Conservation (phyloP, 768 basidiomycete species). For the Auriscalpium vulgare region DNA sequence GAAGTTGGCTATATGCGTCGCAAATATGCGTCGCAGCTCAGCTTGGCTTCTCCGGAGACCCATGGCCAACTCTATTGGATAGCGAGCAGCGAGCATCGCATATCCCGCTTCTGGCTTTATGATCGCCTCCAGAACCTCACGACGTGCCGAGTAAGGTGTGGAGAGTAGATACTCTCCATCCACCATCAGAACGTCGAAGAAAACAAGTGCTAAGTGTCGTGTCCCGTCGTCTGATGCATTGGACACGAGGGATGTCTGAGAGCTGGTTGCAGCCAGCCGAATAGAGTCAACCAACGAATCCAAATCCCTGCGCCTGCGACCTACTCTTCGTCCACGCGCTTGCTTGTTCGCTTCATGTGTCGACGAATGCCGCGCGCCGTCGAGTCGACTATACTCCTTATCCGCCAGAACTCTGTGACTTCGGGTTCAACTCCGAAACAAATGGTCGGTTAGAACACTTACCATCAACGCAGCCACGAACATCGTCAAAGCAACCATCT, state of each 20-base stretch:
- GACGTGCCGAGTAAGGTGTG: conserved; percentile 49
- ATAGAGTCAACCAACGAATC: not conserved
- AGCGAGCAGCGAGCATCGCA: conserved; percentile 54
- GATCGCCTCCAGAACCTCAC: conserved; percentile 50
- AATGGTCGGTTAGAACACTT: conserved; percentile 13
- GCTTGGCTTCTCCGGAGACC: conserved; percentile 10
- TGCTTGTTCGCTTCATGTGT: too few species aligned
- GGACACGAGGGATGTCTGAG: conserved; percentile 36
- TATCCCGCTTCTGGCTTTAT: conserved; percentile 49
- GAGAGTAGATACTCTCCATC: conserved; percentile 52
- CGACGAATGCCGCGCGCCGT: conserved; percentile 49
- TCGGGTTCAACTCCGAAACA: not conserved
- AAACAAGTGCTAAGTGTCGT: conserved; percentile 70
- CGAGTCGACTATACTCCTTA: conserved; percentile 47
- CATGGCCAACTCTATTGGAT: conserved; percentile 33
- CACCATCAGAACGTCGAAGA: conserved; percentile 78
- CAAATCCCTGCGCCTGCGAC: not conserved
- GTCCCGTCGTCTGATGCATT: conserved; percentile 27
- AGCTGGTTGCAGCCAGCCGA: conserved; percentile 5
- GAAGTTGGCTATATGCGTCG: conserved; percentile 38
- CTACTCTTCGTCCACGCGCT: too few species aligned
- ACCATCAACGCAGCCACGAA: conserved; percentile 58
- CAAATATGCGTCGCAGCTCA: conserved; percentile 39
- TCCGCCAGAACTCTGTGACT: conserved; percentile 65
- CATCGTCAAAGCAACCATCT: conserved; percentile 77